Base-by-base conservation (phyloP, 2,329 filamentous ascomycete species). In the Nigrograna mackinnonii region DNA sequence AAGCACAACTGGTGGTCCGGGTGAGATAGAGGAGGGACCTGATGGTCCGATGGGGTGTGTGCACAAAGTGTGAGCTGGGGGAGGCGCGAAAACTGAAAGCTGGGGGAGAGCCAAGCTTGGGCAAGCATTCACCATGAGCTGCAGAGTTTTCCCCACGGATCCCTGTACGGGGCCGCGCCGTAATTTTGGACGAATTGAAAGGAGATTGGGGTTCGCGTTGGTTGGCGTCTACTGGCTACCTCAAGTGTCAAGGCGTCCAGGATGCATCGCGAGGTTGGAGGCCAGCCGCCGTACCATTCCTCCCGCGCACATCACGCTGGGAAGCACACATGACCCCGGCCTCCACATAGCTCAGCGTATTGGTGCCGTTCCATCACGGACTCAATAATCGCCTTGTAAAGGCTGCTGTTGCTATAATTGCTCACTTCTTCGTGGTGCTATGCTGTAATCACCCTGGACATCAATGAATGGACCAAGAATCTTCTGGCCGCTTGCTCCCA, bases 1-100 rank as follows among this genome's bases (percentile, higher is more conserved):
- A 43, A 54, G 49, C 46, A 48, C 52, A 64, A 57, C 61, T 55
- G 54, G 56, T 59, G 58, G 60, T 50, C 54, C 54, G 52, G 52
- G 53, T 52, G 41, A 49, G 44, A 54, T 52, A 57, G n/a, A n/a
- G n/a, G n/a, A n/a, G n/a, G n/a, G n/a, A n/a, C n/a, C n/a, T n/a
- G n/a, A n/a, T n/a, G n/a, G n/a, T n/a, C n/a, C n/a, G n/a, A n/a
- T n/a, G n/a, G n/a, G n/a, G n/a, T n/a, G 52, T 51, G 50, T 16
- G 11, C 34, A 37, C 41, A 46, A 46, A 47, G n/a, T n/a, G n/a
- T n/a, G n/a, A n/a, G n/a, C n/a, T 43, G 51, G 55, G 54, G 54
- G 52, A 50, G 52, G 48, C 43, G 49, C 48, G 45, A 55, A 58
- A 64, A 50, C 52, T 55, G n/a, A n/a, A n/a, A n/a, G n/a, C n/a